Evolutionary conservation across 495 filamentous ascomycete species (phyloP).

Genomic region (Neurospora tetraspora): DNA sequence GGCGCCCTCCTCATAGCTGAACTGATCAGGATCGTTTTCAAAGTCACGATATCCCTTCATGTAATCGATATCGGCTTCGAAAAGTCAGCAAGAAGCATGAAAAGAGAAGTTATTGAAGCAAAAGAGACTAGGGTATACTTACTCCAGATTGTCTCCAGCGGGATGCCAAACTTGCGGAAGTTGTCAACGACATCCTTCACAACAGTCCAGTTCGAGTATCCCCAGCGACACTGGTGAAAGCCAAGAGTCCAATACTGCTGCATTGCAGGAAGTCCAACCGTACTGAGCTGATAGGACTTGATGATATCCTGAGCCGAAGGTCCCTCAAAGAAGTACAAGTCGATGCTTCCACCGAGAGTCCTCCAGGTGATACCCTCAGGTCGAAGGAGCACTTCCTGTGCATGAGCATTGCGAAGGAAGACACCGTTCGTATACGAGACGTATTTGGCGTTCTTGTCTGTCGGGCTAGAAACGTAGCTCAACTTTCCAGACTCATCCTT

Average conservation of each 20-base stretch:
- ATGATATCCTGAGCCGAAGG: slow-evolving; percentile 61
- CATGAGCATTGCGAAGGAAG: slow-evolving; percentile 69
- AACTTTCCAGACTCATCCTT: slow-evolving; percentile 40
- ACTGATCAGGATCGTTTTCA: slow-evolving; percentile 60
- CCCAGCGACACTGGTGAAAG: slow-evolving; percentile 78
- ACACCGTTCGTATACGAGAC: slow-evolving; percentile 69
- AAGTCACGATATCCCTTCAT: slow-evolving; percentile 63
- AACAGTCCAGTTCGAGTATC: slow-evolving; percentile 65
- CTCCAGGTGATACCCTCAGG: slow-evolving; percentile 68
- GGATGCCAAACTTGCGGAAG: slow-evolving; percentile 62
- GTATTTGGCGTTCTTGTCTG: slow-evolving; percentile 46
- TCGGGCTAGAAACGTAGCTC: slow-evolving; percentile 43
- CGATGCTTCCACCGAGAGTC: slow-evolving; percentile 66
- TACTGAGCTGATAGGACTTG: slow-evolving; percentile 57
- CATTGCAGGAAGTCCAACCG: slow-evolving; percentile 67
- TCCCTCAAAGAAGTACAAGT: slow-evolving; percentile 76
- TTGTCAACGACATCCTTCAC: slow-evolving; percentile 70
- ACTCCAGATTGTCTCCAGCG: slow-evolving; percentile 72
- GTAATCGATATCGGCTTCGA: slow-evolving; percentile 74
- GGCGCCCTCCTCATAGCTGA: slow-evolving; percentile 51
- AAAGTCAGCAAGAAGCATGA: slow-evolving; percentile 22
- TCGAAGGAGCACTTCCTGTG: slow-evolving; percentile 61
- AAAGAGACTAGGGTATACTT: slow-evolving; percentile 1
- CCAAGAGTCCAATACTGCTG: slow-evolving; percentile 86
- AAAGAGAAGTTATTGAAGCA: slow-evolving; percentile 22